Evolutionary conservation across 1,284 basidiomycete genomes (phyloP).

Genomic region (Leucoagaricus sp.): DNA sequence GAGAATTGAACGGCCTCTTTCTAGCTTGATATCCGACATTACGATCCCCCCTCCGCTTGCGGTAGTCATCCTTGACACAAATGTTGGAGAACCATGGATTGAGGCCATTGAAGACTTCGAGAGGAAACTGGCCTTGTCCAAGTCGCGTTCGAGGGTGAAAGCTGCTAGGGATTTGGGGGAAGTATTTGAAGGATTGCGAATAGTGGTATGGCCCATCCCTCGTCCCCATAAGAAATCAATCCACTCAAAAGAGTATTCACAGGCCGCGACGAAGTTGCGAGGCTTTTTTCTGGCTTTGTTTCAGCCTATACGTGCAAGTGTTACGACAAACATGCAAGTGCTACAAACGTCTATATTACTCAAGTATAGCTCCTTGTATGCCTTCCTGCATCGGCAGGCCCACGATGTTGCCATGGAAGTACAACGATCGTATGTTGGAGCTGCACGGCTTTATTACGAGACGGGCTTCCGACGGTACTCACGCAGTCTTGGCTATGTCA

Average conservation of each 20-base stretch:
- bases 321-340: slow-evolving; percentile 93
- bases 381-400: slow-evolving; percentile 85
- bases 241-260: slow-evolving; percentile 1
- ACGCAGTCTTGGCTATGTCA: slow-evolving; percentile 77
- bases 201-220: slow-evolving; percentile 61
- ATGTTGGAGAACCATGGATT: slow-evolving; percentile 85
- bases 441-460: slow-evolving; percentile 92
- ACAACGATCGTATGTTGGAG: slow-evolving; percentile 84
- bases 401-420: slow-evolving; percentile 86
- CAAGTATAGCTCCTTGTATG: slow-evolving; percentile 83
- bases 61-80: slow-evolving; percentile 80
- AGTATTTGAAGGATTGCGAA: slow-evolving; percentile 82
- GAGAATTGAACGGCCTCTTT: slow-evolving; percentile 88
- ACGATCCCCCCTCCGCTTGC: slow-evolving; percentile 84
- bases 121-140: slow-evolving; percentile 66
- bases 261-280: slow-evolving; percentile 91
- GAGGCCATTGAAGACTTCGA: slow-evolving; percentile 81
- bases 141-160: slow-evolving; percentile 76
- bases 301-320: slow-evolving; percentile 78
- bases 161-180: slow-evolving; percentile 82
- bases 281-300: slow-evolving; percentile 84
- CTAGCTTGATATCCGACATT: slow-evolving; percentile 78
- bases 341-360: slow-evolving; percentile 88
- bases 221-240: neutral
- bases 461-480: slow-evolving; percentile 93